Evolutionary conservation across 179 eudicot species (phyloP), one percentile per base, ranked within the genome.

Genomic region (Heliamphora pulchella): DNA sequence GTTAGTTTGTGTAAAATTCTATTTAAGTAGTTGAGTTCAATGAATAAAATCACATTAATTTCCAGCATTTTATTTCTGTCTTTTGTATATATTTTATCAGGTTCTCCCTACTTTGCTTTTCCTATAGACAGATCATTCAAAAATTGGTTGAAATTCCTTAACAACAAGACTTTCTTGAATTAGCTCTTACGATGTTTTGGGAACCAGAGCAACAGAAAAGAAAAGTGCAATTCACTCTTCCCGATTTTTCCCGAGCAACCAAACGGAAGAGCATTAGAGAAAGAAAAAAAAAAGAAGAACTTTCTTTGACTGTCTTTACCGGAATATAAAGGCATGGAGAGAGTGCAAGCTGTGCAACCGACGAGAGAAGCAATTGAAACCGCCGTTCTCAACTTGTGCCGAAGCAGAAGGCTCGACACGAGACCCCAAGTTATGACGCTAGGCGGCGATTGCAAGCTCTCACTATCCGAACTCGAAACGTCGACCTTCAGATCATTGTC

Each of bases 251-350:
- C 76, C 39, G 44, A 53, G 17, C 76, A 72, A 72, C 61, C 20
- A 74, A 39, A 39, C 47, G 11, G 18, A 43, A 31, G 31, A 31
- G 54, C 71, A 58, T 69, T 6, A 61, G 73, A 55, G 48, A 9
- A 59, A 71, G 6, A 59, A 3, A 44, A 59, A 5, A 31, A 31
- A 0, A 31, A 31, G 31, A 31, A 31, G 17, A 79, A 71, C 3
- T 20, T 72, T 2, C 22, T 7, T 4, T 2, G 15, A 18, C n/a
- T 47, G 6, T 47, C 0, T 4, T 70, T 82, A 93, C 98, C 98
- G 69, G 94, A 89, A 67, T 82, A 88, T 1, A 93, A 71, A 46
- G 98, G 98, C 98, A 94, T 93, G 55, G 88, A 88, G 51, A 94
- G 97, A 80, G 97, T 91, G 78, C 93, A 91, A 85, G 82, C 39